phyloP scores from a whole-genome alignment of 73 alveolate genomes.

The Paramecium primaurelia region DNA sequence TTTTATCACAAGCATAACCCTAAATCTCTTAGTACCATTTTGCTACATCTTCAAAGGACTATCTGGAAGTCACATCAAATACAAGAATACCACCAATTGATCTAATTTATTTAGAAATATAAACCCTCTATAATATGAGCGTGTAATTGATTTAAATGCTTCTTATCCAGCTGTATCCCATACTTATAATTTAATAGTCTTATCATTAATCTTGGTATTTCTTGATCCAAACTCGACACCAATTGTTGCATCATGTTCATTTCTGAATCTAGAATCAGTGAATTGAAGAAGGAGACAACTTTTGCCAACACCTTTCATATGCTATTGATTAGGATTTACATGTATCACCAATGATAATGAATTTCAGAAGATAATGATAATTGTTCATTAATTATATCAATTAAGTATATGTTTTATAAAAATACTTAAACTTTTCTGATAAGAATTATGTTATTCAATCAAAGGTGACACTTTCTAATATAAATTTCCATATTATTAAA shows the following conservation, averaged over 20 bases:
- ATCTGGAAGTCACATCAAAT: not conserved
- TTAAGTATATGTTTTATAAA: not conserved
- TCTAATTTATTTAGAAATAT: not conserved
- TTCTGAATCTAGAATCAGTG: slow-evolving; percentile 66
- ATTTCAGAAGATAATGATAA: not conserved
- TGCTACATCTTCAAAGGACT: slow-evolving; percentile 38
- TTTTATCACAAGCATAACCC: slow-evolving; percentile 42
- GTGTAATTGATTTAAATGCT: slow-evolving; percentile 1
- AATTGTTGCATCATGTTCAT: slow-evolving; percentile 68
- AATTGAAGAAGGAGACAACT: slow-evolving; percentile 67
- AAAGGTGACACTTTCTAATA: not conserved
- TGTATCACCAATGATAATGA: not conserved
- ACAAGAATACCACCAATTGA: slow-evolving; percentile 48
- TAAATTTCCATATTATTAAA: not conserved
- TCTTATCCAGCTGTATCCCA: slow-evolving; percentile 49
- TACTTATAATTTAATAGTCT: not conserved
- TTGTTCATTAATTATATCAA: not conserved
- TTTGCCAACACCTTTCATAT: slow-evolving; percentile 64
- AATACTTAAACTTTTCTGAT: not conserved
- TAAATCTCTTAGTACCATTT: slow-evolving; percentile 41
- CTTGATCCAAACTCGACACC: slow-evolving; percentile 75
- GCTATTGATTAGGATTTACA: not conserved
- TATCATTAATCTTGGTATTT: not conserved
- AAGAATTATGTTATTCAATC: not conserved
- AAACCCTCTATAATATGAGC: slow-evolving; percentile 17